Percentiles rank a stretch among this genome's conserved stretches.
Conservation (phyloP, 305 asterid genomes). For the Fraxinus sp. region DNA sequence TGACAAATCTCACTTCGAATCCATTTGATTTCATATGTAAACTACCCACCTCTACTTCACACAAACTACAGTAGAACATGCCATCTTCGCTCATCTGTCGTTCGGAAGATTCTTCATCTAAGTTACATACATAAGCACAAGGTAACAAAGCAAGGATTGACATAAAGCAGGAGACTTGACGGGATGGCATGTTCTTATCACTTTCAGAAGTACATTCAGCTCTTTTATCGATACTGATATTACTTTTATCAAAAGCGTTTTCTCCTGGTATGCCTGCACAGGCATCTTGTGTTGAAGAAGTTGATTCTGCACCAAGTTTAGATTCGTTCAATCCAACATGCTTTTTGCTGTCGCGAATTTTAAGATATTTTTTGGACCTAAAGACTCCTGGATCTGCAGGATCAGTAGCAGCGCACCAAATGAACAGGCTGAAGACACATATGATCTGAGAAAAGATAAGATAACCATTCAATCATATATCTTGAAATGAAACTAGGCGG, state of each 20-base stretch:
- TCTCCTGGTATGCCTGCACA: constrained; percentile 41
- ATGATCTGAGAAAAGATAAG: constrained; percentile 50
- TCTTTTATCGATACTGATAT: constrained; percentile 35
- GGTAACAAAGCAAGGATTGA: constrained; percentile 60
- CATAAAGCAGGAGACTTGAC: constrained; percentile 29
- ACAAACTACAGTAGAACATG: constrained; percentile 98
- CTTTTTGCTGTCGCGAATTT: constrained; percentile 44
- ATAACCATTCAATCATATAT: constrained; percentile 13
- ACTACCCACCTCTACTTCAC: constrained; percentile 88
- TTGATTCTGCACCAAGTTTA: constrained; percentile 62
- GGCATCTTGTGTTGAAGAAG: constrained; percentile 58
- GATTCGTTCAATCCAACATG: constrained; percentile 36
- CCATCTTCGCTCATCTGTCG: constrained; percentile 84
- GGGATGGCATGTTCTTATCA: constrained; percentile 32
- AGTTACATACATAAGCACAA: constrained; percentile 52
- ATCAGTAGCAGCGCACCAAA: constrained; percentile 95
- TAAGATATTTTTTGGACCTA: constrained; percentile 76
- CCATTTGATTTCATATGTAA: not conserved
- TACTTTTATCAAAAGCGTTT: constrained; percentile 41
- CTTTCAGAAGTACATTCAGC: constrained; percentile 38
- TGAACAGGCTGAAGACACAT: constrained; percentile 73
- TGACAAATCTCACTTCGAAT: not conserved
- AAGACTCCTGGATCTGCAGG: constrained; percentile 96
- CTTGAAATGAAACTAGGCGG: not conserved
- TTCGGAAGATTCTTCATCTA: constrained; percentile 60